Evolutionary conservation across 2,329 filamentous ascomycete species (phyloP).

Genomic region (Alternaria gaisen): DNA sequence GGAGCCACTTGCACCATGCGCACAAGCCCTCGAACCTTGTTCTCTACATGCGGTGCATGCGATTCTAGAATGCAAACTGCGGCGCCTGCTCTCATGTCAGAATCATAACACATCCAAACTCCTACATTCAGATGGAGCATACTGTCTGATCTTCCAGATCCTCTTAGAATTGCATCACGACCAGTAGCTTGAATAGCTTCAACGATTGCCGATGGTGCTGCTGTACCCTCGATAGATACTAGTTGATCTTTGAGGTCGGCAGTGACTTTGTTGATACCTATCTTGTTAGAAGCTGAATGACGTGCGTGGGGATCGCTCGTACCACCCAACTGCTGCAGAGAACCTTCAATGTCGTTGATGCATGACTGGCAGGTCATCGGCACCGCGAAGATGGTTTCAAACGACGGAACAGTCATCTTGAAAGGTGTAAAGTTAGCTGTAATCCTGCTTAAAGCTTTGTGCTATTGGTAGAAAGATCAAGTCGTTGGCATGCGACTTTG

Average conservation of each 20-base stretch:
- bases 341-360: constrained; percentile 83
- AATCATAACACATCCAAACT: neutral
- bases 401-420: constrained; percentile 45
- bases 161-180: constrained; percentile 91
- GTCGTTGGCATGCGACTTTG: constrained; percentile 21
- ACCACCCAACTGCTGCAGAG: constrained; percentile 77
- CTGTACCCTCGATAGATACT: constrained; percentile 86
- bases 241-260: constrained; percentile 84
- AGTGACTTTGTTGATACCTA: constrained; percentile 83
- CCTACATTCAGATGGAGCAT: constrained; percentile 50
- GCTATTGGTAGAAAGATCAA: constrained; percentile 15
- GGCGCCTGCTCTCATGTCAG: constrained; percentile 62
- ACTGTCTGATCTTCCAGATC: constrained; percentile 87
- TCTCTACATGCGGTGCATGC: constrained; percentile 66
- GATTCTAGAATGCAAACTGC: constrained; percentile 97
- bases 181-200: constrained; percentile 88
- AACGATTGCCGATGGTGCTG: constrained; percentile 88
- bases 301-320: constrained; percentile 39
- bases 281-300: constrained; percentile 33
- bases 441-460: neutral
- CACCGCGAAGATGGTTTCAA: constrained; percentile 90
- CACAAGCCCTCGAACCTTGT: constrained; percentile 83
- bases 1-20: constrained; percentile 92
- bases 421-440: neutral
- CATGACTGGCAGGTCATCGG: constrained; percentile 91